A percentile compares a stretch with the other conserved stretches of the same genome.
Evolutionary conservation across 169 alveolate species (phyloP).

Genomic region (Plasmodium malariae): DNA sequence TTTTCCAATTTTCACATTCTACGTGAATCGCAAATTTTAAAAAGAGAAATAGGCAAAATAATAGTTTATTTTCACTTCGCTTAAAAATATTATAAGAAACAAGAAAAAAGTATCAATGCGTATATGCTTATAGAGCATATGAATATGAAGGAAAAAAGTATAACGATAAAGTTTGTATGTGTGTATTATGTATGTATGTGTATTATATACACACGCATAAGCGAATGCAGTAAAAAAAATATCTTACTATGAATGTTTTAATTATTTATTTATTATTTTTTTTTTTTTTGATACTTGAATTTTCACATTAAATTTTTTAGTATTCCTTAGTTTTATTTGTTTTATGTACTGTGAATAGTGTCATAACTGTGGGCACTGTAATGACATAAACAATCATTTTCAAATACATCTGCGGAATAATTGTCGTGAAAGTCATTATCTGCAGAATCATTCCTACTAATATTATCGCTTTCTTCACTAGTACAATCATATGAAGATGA

Average conservation of each 20-base stretch:
- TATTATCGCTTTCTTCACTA: constrained; percentile 38
- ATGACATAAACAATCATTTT: constrained; percentile 15
- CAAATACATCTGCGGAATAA: constrained; percentile 17
- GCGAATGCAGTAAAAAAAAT: too few species aligned
- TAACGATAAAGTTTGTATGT: too few species aligned
- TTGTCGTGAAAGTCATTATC: constrained; percentile 39
- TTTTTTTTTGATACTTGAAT: constrained; percentile 3
- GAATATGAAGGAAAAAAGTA: too few species aligned
- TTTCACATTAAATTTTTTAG: constrained; percentile 6
- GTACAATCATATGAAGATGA: constrained; percentile 55
- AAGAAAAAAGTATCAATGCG: too few species aligned
- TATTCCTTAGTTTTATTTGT: not conserved
- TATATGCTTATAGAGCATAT: too few species aligned
- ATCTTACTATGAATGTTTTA: too few species aligned
- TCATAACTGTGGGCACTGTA: constrained; percentile 40
- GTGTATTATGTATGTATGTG: not conserved
- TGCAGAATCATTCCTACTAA: constrained; percentile 16
- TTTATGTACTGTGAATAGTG: constrained; percentile 24
- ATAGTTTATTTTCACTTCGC: not conserved
- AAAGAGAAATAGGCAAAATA: constrained; percentile 34
- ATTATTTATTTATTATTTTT: not conserved
- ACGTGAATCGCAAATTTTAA: constrained; percentile 1
- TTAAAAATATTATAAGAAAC: too few species aligned
- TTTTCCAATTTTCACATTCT: not conserved
- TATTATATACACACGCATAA: not conserved